Conservation (phyloP, 345 rosid genomes). For the Raphanus raphanistrum region DNA sequence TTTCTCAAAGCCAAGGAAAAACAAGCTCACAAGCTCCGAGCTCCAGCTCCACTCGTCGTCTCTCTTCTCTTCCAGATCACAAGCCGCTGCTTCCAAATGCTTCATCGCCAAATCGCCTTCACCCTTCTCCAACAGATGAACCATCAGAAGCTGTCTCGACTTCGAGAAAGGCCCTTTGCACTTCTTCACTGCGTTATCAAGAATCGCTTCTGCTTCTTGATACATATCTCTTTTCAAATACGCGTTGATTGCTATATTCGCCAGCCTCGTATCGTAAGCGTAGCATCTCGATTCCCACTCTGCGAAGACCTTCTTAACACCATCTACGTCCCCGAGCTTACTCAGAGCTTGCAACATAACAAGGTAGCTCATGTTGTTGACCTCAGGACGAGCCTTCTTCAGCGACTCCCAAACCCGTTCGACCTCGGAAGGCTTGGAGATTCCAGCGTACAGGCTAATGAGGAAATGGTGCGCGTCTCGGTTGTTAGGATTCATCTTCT, state of each 20-base stretch:
- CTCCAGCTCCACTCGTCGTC: conserved; percentile 48
- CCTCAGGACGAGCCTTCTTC: conserved; percentile 43
- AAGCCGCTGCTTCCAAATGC: conserved; percentile 52
- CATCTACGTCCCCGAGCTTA: conserved; percentile 58
- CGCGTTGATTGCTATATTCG: conserved; percentile 46
- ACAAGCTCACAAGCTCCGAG: conserved; percentile 40
- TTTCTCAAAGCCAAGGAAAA: conserved; percentile 45
- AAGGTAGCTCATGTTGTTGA: conserved; percentile 56
- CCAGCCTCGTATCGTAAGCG: conserved; percentile 63
- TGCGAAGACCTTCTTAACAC: conserved; percentile 48
- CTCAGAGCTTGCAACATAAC: conserved; percentile 59
- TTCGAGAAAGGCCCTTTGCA: conserved; percentile 41
- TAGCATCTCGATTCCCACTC: conserved; percentile 68
- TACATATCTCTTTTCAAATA: conserved; percentile 54
- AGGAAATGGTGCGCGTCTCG: conserved; percentile 73
- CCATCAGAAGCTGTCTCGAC: conserved; percentile 58
- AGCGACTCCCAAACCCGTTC: conserved; percentile 58
- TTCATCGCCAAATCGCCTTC: conserved; percentile 46
- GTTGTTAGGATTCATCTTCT: conserved; percentile 39
- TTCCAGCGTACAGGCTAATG: conserved; percentile 61
- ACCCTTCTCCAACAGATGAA: conserved; percentile 49
- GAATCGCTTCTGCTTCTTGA: conserved; percentile 52
- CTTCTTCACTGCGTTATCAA: conserved; percentile 44
- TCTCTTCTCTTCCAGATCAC: conserved; percentile 24
- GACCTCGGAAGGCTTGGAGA: conserved; percentile 53